These are phyloP conservation scores for Plasmodium cynomolgi DNA, from an alignment of 169 alveolate species.

Conservation along the genomic window DNA sequence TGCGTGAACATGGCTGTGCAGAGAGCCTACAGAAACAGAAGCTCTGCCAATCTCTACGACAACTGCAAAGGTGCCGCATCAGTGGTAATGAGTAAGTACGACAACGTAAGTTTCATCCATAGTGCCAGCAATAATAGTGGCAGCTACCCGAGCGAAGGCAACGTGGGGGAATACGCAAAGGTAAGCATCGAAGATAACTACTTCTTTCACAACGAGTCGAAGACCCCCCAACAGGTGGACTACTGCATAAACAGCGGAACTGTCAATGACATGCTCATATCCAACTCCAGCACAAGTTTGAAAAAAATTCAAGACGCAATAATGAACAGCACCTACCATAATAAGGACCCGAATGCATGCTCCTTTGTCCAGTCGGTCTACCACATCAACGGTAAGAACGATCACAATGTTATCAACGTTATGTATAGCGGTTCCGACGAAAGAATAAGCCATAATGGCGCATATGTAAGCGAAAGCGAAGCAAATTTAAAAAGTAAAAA, in stretches of 20 bases:
- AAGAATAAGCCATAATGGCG: neutral
- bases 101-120: neutral
- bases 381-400: slow-evolving; percentile 1
- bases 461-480: neutral
- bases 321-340: neutral
- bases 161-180: neutral
- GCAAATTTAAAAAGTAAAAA: neutral
- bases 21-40: neutral
- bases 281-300: slow-evolving; percentile 9
- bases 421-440: neutral
- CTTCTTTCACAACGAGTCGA: slow-evolving; percentile 9
- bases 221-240: slow-evolving; percentile 10
- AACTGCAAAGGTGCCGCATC: slow-evolving; percentile 5
- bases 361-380: neutral
- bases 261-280: neutral
- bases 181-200: slow-evolving; percentile 8
- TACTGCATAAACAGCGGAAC: neutral
- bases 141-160: neutral
- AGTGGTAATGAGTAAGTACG: neutral
- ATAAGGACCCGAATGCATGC: neutral
- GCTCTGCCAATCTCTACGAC: neutral
- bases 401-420: neutral
- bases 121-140: neutral
- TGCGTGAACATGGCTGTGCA: neutral
- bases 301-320: slow-evolving; percentile 12